A percentile compares a stretch with the other conserved stretches of the same genome.
Evolutionary conservation across 1,139 yeast genomes (phyloP).

Genomic region (Yamadazyma triangularis): DNA sequence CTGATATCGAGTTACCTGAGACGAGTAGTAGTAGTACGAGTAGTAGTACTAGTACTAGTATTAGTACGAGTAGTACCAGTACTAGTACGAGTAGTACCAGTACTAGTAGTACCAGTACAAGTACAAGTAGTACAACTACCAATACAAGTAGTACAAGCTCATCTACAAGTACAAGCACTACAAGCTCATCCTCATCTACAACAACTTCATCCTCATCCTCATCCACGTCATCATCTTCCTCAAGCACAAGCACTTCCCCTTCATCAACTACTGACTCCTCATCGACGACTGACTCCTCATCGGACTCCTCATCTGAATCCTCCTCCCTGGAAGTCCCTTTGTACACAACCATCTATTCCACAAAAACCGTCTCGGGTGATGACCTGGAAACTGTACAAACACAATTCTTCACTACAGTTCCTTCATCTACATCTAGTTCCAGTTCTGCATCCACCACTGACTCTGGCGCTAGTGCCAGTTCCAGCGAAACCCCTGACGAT

Average conservation of each 20-base stretch:
- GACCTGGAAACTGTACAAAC: slow-evolving; percentile 19
- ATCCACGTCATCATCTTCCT: not conserved
- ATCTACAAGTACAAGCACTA: slow-evolving; percentile 2
- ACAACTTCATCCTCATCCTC: not conserved
- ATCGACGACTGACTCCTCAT: slow-evolving; percentile 4
- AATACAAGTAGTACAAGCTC: not conserved
- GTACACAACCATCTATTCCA: slow-evolving; percentile 13
- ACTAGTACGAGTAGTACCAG: slow-evolving; percentile 2
- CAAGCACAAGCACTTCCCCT: slow-evolving; percentile 6
- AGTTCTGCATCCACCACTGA: slow-evolving; percentile 7
- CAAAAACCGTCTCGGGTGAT: slow-evolving; percentile 23
- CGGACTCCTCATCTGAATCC: not conserved
- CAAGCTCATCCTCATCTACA: not conserved
- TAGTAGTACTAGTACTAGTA: slow-evolving; percentile 1
- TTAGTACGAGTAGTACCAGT: slow-evolving; percentile 1
- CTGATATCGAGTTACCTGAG: slow-evolving; percentile 1
- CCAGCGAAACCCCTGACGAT: slow-evolving; percentile 1
- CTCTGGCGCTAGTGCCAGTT: slow-evolving; percentile 1
- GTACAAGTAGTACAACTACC: not conserved
- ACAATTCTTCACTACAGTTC: slow-evolving; percentile 14
- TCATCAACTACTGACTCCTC: slow-evolving; percentile 8
- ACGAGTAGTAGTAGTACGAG: not conserved
- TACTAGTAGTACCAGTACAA: slow-evolving; percentile 1
- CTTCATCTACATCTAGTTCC: too few relatives aligned
- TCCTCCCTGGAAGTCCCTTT: not conserved